phyloP scores from a whole-genome alignment of 768 basidiomycete genomes.

The Hypsizygus marmoreus region DNA sequence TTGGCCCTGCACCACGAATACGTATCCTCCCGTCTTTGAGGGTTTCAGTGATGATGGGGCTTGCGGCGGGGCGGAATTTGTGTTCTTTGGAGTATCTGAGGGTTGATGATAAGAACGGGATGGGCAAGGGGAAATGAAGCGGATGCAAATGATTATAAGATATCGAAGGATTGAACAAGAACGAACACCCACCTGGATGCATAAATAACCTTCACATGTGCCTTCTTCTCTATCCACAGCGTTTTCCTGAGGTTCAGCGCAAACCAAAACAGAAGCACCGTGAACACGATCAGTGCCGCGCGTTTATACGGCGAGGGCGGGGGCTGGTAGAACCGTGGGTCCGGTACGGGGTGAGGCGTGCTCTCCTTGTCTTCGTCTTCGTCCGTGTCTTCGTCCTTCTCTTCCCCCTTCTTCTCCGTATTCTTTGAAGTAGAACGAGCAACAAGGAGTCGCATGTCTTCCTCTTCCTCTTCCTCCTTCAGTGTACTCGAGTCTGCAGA shows the following conservation, averaged over 20 bases:
- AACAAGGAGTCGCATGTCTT: no score
- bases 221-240: slow-evolving; percentile 23
- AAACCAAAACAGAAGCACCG: slow-evolving; percentile 47
- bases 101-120: no score
- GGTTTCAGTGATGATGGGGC: slow-evolving; percentile 77
- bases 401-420: no score
- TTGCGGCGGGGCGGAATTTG: slow-evolving; percentile 83
- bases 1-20: slow-evolving; percentile 67
- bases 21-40: slow-evolving; percentile 70
- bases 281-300: slow-evolving; percentile 39
- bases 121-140: no score
- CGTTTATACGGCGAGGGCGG: slow-evolving; percentile 50
- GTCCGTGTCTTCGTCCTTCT: no score
- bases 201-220: slow-evolving; percentile 55
- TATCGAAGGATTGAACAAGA: background rate
- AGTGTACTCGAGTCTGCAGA: no score
- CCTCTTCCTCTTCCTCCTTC: no score
- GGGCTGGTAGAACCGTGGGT: slow-evolving; percentile 38
- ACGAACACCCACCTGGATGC: slow-evolving; percentile 56
- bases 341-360: no score
- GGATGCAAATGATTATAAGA: background rate
- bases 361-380: no score
- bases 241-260: slow-evolving; percentile 35
- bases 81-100: slow-evolving; percentile 79
- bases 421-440: no score